Evolutionary conservation across 2,329 filamentous ascomycete species (phyloP).

Genomic region (Fusarium sp.): DNA sequence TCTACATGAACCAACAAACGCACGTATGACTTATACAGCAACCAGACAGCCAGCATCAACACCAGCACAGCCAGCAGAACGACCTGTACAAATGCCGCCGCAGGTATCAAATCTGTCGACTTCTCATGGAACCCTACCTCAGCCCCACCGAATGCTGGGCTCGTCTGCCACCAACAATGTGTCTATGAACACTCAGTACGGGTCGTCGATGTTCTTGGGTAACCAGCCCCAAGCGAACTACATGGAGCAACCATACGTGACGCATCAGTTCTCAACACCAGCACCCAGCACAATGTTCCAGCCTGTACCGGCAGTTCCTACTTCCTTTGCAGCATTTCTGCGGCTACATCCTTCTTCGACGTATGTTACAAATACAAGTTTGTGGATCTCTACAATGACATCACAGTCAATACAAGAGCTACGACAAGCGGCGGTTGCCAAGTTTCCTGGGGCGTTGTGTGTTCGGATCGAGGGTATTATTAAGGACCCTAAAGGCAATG

Average conservation of each 20-base stretch:
- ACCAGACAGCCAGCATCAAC: conserved; percentile 26
- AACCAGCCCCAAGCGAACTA: conserved; percentile 53
- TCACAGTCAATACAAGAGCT: conserved; percentile 70
- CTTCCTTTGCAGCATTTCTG: conserved; percentile 70
- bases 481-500: conserved; percentile 67
- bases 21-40: conserved; percentile 42
- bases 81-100: conserved; percentile 38
- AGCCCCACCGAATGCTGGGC: conserved; percentile 41
- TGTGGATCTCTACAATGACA: conserved; percentile 75
- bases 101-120: conserved; percentile 31
- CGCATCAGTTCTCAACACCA: conserved; percentile 45
- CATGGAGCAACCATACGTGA: conserved; percentile 48
- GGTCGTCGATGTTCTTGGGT: conserved; percentile 53
- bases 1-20: conserved; percentile 38
- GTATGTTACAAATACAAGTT: conserved; percentile 59
- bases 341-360: conserved; percentile 74
- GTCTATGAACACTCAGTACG: conserved; percentile 51
- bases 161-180: conserved; percentile 40
- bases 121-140: conserved; percentile 31
- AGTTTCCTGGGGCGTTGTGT: conserved; percentile 69
- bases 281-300: conserved; percentile 42
- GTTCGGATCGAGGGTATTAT: conserved; percentile 74
- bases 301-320: conserved; percentile 31
- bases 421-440: conserved; percentile 68
- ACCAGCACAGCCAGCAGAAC: conserved; percentile 6